Base-by-base conservation (phyloP, 805 yeast species). In the Saturnispora silvae region DNA sequence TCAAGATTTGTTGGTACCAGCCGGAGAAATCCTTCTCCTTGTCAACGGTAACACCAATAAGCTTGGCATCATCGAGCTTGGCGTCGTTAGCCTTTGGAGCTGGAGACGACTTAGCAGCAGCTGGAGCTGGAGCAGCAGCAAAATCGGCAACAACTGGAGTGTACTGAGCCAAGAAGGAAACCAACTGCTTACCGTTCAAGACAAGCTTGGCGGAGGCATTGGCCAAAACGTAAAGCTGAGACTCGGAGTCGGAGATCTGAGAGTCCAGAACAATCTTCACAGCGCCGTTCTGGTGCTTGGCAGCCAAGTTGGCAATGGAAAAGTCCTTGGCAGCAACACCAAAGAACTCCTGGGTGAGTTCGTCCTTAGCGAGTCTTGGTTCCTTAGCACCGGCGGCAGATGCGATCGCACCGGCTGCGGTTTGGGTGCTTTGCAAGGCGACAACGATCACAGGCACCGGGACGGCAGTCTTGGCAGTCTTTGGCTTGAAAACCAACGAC, bases 1-100 rank as follows among this genome's bases (percentile, higher is more conserved):
- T 82, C 48, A 87, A 72, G 42, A 94, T 80, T 68, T 92, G 98
- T 52, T 87, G 87, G 67, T 92, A 92, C 99, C 99, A 92, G 37
- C 86, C 77, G 44, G 98, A 77, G 69, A 92, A 92, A 59, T 92
- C 98, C 52, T 75, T 68, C 45, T 77, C 74, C 65, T 92, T 92
- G 62, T 85, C 95, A 35, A 82, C 94, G 32, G 97, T 92, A 59
- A 92, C 89, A 62, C 98, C 98, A 49, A 92, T 83, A 53, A 87
- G 65, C 53, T 89, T 86, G 34, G 95, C 92, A 54, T 83, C 95
- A 42, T 77, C 86, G 49, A 80, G 60, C 45, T 73, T 72, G 36
- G 82, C 81, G n/a, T 35, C 42, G 27, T 57, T 40, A 14, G 53
- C 44, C 15, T 48, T 33, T 10, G 35, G 45, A 10, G 56, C 37